These are phyloP conservation scores for Aegilops tauschii DNA, from an alignment of 176 grass and related monocot genomes.

Conservation along the genomic window DNA sequence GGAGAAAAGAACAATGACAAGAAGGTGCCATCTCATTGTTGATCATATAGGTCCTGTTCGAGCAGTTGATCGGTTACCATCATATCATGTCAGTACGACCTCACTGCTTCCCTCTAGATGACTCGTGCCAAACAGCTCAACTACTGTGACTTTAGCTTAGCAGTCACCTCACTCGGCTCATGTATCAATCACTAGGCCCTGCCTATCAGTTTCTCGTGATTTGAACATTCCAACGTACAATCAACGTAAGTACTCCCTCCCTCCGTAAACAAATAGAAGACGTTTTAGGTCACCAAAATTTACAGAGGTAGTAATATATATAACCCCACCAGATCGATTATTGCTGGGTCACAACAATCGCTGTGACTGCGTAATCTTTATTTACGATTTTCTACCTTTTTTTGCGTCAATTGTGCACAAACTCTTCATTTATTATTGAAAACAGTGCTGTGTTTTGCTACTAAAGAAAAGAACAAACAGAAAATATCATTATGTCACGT, in stretches of 20 bases:
- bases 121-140: not conserved
- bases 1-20: not conserved
- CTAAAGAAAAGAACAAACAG: too few species aligned
- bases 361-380: not conserved
- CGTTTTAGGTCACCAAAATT: too few species aligned
- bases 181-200: not conserved
- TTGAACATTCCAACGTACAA: not conserved
- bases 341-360: not conserved
- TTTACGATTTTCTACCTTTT: too few species aligned
- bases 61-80: not conserved
- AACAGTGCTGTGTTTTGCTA: too few species aligned
- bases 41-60: not conserved
- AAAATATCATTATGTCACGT: too few species aligned
- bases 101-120: not conserved
- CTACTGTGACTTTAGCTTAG: not conserved
- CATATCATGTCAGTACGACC: not conserved
- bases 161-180: not conserved
- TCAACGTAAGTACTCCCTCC: not conserved
- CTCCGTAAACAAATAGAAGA: too few species aligned
- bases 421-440: too few species aligned
- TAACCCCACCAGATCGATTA: not conserved
- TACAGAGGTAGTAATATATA: too few species aligned
- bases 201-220: not conserved
- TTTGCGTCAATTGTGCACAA: too few species aligned
- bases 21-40: not conserved